phyloP scores from a whole-genome alignment of 148 eudicot genomes.

The Vaccinium vitisidaea region DNA sequence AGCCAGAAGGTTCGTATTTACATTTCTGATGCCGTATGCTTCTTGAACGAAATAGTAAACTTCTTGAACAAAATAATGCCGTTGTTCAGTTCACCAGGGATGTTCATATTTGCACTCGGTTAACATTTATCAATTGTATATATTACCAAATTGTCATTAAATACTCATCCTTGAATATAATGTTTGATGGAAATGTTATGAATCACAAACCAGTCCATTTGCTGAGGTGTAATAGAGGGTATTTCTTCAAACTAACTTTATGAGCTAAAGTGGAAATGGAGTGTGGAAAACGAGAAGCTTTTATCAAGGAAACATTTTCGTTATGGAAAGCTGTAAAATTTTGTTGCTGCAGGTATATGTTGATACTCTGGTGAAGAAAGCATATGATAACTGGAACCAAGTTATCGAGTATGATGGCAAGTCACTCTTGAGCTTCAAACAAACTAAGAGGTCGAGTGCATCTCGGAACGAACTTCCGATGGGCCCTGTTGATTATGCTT shows the following conservation, averaged over 20 bases:
- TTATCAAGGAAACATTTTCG: background rate
- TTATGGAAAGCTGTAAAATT: slow-evolving; percentile 1
- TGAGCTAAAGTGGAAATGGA: background rate
- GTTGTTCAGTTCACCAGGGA: background rate
- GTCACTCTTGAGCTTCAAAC: slow-evolving; percentile 67
- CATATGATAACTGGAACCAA: slow-evolving; percentile 91
- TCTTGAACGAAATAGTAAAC: background rate
- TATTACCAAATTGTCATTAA: background rate
- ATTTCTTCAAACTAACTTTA: background rate
- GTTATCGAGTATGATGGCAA: slow-evolving; percentile 93
- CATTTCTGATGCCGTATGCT: background rate
- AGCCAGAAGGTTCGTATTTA: slow-evolving; percentile 66
- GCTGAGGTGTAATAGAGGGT: background rate
- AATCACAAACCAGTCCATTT: background rate
- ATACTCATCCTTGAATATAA: background rate
- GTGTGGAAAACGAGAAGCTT: background rate
- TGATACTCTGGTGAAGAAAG: slow-evolving; percentile 80
- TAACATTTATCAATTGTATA: background rate
- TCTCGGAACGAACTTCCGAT: slow-evolving; percentile 46
- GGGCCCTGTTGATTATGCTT: slow-evolving; percentile 39
- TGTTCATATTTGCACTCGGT: background rate
- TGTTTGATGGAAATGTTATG: background rate
- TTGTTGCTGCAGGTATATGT: slow-evolving; percentile 59
- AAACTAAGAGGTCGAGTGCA: slow-evolving; percentile 50
- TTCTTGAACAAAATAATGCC: background rate